Percentiles rank a stretch among this genome's conserved stretches.
These are phyloP conservation scores for Tripidium arundinaceum DNA, from an alignment of 202 grass and related monocot species.

Conservation along the genomic window DNA sequence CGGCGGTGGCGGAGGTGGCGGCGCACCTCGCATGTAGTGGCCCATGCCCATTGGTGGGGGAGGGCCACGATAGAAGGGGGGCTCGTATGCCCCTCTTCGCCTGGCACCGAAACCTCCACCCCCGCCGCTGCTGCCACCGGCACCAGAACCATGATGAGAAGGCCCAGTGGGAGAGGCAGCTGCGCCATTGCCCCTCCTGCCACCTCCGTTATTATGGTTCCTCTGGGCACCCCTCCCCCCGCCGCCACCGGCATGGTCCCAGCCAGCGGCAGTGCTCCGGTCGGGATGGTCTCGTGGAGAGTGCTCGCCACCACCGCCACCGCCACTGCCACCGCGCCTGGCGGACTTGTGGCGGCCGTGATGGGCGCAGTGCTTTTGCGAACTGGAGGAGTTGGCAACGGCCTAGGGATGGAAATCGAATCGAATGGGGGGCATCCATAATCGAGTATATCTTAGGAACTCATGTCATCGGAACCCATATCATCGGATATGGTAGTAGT, in stretches of 20 bases:
- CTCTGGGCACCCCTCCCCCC: constrained; percentile 38
- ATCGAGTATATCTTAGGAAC: background rate
- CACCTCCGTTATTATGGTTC: constrained; percentile 15
- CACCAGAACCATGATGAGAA: background rate
- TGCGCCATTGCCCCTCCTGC: constrained; percentile 32
- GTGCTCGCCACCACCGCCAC: constrained; percentile 8
- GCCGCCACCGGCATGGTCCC: constrained; percentile 33
- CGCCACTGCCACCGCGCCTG: constrained; percentile 16
- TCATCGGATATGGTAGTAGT: background rate
- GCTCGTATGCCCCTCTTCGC: constrained; percentile 37
- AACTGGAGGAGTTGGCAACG: constrained; percentile 16
- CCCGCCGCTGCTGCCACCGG: background rate
- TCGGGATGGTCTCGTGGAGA: constrained; percentile 44
- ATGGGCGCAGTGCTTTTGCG: constrained; percentile 18
- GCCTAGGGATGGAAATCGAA: background rate
- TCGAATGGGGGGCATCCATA: background rate
- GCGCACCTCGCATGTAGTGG: constrained; percentile 37
- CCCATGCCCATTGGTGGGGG: constrained; percentile 24
- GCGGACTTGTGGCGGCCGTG: constrained; percentile 37
- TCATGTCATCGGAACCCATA: background rate
- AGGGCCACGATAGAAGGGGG: constrained; percentile 34
- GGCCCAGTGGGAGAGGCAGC: background rate
- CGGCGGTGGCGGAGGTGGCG: constrained; percentile 14
- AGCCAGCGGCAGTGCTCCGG: background rate
- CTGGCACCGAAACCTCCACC: background rate